A percentile compares a stretch with the other conserved stretches of the same genome.
Evolutionary conservation across 805 yeast genomes (phyloP).

Genomic region (Naumovozyma castellii): DNA sequence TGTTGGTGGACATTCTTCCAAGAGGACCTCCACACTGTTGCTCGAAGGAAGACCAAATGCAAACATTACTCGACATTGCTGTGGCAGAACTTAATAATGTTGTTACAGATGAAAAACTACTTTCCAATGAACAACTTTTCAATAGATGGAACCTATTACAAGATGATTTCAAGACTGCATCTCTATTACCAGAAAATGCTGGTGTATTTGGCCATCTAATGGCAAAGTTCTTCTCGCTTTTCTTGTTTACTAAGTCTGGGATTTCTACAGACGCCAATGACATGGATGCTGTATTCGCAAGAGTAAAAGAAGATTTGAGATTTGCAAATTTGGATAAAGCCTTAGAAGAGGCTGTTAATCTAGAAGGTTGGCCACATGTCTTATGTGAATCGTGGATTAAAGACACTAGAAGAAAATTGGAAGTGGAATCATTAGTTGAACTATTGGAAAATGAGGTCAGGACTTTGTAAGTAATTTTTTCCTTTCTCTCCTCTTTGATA

Average conservation of each 20-base stretch:
- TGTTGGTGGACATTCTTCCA: constrained; percentile 21
- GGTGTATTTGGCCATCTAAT: constrained; percentile 88
- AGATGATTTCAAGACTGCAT: constrained; percentile 81
- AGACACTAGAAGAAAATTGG: constrained; percentile 83
- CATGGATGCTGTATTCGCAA: constrained; percentile 78
- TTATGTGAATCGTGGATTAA: constrained; percentile 86
- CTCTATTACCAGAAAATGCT: constrained; percentile 88
- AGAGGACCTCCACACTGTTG: constrained; percentile 17
- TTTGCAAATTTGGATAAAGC: constrained; percentile 78
- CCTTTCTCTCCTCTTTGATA: too few species aligned
- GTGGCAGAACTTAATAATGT: constrained; percentile 38
- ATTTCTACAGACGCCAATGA: constrained; percentile 64
- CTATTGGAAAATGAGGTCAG: constrained; percentile 59
- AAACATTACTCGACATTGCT: constrained; percentile 21
- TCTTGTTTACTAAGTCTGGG: constrained; percentile 72
- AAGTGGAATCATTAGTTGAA: constrained; percentile 70
- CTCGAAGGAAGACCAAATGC: constrained; percentile 5
- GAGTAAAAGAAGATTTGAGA: constrained; percentile 66
- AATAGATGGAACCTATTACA: constrained; percentile 71
- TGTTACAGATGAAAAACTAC: constrained; percentile 41
- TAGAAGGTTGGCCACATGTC: constrained; percentile 89
- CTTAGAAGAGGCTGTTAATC: constrained; percentile 79
- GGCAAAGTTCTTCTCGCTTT: constrained; percentile 64
- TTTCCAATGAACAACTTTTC: constrained; percentile 68
- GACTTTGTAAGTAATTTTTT: constrained; percentile 29